These are phyloP conservation scores for Apocynum venetum DNA, from an alignment of 257 asterid genomes.

Conservation along the genomic window DNA sequence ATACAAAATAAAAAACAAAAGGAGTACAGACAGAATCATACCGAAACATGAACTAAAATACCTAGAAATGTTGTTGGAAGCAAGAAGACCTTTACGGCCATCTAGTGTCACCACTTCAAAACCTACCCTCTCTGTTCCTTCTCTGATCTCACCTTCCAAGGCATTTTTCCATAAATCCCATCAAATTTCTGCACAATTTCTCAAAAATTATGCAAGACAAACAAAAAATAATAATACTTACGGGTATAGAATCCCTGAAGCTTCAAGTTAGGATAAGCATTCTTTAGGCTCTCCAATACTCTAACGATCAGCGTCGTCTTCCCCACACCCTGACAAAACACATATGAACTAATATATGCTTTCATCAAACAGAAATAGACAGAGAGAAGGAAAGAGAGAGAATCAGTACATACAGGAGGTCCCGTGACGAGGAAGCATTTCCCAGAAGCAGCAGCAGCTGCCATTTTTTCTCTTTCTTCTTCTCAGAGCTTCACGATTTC, in stretches of 20 bases:
- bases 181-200: conserved; percentile 5
- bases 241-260: conserved; percentile 84
- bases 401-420: conserved; percentile 40
- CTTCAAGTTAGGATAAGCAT: conserved; percentile 53
- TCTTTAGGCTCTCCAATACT: conserved; percentile 57
- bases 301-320: conserved; percentile 73
- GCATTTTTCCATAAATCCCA: not conserved
- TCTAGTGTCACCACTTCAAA: conserved; percentile 79
- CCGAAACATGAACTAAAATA: conserved; percentile 8
- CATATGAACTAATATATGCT: not conserved
- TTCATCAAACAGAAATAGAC: not conserved
- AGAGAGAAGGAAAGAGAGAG: not conserved
- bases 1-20: not conserved
- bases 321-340: conserved; percentile 62
- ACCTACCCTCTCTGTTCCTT: conserved; percentile 68
- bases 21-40: conserved; percentile 3
- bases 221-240: conserved; percentile 22
- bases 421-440: conserved; percentile 76
- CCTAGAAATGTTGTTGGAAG: conserved; percentile 57
- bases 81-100: conserved; percentile 65
- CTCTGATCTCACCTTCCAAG: conserved; percentile 66
- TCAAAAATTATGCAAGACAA: not conserved
- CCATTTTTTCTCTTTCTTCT: conserved; percentile 22
- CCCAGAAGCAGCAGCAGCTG: conserved; percentile 57
- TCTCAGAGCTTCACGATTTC: not conserved